Evolutionary conservation across 202 grass and related monocot genomes (phyloP).

Genomic region (Alloteropsis angusta): DNA sequence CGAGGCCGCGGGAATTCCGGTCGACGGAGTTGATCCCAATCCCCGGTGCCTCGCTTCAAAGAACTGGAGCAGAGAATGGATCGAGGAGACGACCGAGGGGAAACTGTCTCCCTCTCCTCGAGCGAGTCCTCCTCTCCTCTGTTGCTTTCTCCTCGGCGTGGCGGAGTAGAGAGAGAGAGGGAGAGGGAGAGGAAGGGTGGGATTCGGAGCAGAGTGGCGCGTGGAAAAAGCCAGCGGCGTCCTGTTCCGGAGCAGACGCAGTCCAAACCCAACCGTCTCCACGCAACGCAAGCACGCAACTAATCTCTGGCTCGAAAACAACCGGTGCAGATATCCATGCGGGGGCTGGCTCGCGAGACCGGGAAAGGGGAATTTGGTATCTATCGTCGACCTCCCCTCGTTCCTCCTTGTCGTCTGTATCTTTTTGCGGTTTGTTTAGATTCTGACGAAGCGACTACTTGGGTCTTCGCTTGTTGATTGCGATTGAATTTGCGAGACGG

Average conservation of each 20-base stretch:
- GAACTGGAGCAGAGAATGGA: neutral
- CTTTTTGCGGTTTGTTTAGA: neutral
- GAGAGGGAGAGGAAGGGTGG: neutral
- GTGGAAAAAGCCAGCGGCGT: conserved; percentile 25
- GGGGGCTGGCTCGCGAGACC: neutral
- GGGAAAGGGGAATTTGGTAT: neutral
- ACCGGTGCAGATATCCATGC: neutral
- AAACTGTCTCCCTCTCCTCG: neutral
- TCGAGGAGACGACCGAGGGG: neutral
- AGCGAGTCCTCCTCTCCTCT: neutral
- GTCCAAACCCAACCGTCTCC: neutral
- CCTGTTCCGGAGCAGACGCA: conserved; percentile 13
- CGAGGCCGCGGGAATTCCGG: neutral
- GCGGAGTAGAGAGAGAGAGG: neutral
- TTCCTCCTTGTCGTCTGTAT: neutral
- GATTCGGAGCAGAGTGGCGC: conserved; percentile 25
- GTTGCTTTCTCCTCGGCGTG: neutral
- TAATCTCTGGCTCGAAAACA: neutral
- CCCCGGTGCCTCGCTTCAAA: neutral
- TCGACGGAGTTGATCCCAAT: neutral
- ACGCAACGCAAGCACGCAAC: neutral
- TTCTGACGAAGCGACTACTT: neutral
- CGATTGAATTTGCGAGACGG: too few relatives aligned
- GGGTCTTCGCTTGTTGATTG: neutral
- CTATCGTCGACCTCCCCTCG: neutral